phyloP scores from a whole-genome alignment of 768 basidiomycete species.

The Russula emetica region DNA sequence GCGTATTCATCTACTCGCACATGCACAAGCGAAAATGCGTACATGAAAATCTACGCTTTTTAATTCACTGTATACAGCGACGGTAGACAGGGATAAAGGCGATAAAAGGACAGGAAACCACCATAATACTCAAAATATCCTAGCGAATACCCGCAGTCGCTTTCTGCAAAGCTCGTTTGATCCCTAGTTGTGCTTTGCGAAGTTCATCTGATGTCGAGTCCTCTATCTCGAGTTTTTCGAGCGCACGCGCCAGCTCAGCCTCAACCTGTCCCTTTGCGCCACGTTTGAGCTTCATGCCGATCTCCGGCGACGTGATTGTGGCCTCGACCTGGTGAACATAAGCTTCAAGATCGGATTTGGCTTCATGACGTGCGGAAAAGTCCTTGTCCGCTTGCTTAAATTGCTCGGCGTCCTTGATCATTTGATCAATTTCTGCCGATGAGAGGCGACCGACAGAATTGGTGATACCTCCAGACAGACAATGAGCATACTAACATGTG shows the following conservation, averaged over 20 bases:
- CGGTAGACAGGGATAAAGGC: conserved; percentile 26
- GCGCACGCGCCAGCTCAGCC: conserved; percentile 93
- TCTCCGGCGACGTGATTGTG: conserved; percentile 94
- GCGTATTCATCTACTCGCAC: not conserved
- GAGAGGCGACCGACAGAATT: conserved; percentile 99
- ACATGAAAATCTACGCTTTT: conserved; percentile 7
- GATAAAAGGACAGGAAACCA: conserved; percentile 13
- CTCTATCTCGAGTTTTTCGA: conserved; percentile 98
- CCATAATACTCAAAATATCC: conserved; percentile 29
- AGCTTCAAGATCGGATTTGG: conserved; percentile 95
- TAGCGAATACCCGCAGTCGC: conserved; percentile 87
- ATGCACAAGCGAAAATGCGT: not conserved
- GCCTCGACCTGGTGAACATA: conserved; percentile 96
- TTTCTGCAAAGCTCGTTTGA: conserved; percentile 98
- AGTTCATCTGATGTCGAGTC: conserved; percentile 91
- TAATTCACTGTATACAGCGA: conserved; percentile 20
- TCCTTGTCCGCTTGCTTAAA: conserved; percentile 97
- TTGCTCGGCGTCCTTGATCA: conserved; percentile 99
- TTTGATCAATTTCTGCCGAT: conserved; percentile 96
- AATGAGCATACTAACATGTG: conserved; percentile 21
- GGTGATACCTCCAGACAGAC: conserved; percentile 65
- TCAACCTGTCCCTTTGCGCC: conserved; percentile 94
- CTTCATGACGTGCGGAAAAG: conserved; percentile 96
- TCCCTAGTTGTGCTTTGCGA: conserved; percentile 89
- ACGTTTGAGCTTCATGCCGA: conserved; percentile 98